Conservation (phyloP, 306 rosid genomes). For the Pueraria montana region DNA sequence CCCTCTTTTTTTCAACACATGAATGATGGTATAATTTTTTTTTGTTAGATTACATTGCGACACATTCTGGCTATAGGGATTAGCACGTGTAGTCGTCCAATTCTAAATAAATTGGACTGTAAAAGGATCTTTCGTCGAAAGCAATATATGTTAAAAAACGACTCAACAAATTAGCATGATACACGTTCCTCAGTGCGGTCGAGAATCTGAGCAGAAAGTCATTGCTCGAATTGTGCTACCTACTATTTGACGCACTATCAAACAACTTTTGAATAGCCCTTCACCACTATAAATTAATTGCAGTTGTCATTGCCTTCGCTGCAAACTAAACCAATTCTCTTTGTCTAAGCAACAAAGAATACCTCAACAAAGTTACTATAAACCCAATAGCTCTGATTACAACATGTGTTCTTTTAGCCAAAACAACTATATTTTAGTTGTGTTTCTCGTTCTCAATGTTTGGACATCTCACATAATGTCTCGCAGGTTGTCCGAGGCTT, state of each 20-base stretch:
- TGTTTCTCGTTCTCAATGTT: slow-evolving; percentile 16
- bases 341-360: background rate
- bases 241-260: background rate
- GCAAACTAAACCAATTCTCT: background rate
- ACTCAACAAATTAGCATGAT: background rate
- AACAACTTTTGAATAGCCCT: background rate
- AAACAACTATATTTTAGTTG: background rate
- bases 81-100: background rate
- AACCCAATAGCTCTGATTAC: background rate
- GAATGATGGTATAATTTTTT: background rate
- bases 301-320: background rate
- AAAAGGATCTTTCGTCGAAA: background rate
- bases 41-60: background rate
- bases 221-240: background rate
- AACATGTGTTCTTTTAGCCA: background rate
- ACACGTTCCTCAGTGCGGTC: slow-evolving; percentile 2
- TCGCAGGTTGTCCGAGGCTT: background rate
- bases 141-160: background rate
- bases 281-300: slow-evolving; percentile 9
- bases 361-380: background rate
- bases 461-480: background rate
- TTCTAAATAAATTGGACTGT: background rate
- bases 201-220: background rate
- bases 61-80: background rate
- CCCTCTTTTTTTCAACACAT: background rate